Conservation (phyloP, 202 grass and related monocot species). For the Brachypodium distachyon region DNA sequence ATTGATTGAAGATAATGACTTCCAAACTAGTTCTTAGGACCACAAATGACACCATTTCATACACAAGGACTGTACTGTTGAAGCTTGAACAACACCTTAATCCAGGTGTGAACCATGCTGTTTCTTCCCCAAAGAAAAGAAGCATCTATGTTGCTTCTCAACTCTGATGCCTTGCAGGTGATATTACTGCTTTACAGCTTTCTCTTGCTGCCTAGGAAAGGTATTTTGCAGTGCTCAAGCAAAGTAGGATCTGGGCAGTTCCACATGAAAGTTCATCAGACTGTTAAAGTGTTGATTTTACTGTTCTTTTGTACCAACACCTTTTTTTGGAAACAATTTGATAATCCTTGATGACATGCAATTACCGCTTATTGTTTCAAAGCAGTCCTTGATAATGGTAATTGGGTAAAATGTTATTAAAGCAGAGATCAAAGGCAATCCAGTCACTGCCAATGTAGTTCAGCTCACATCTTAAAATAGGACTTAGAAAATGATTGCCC, state of each 20-base stretch:
- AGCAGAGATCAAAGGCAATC: background rate
- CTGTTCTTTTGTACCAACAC: background rate
- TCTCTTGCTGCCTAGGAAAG: conserved; percentile 48
- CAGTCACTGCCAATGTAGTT: background rate
- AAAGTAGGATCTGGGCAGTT: conserved; percentile 24
- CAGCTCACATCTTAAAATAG: background rate
- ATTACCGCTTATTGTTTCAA: background rate
- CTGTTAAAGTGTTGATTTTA: background rate
- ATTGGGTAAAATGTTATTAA: background rate
- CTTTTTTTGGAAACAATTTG: background rate
- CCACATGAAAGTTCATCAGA: background rate
- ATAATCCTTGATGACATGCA: background rate
- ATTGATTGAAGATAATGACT: conserved; percentile 19
- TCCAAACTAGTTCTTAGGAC: conserved; percentile 18
- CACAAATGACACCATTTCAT: conserved; percentile 1
- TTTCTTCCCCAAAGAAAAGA: background rate
- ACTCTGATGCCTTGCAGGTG: conserved; percentile 2
- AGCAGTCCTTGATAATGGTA: background rate
- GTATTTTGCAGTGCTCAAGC: conserved; percentile 44
- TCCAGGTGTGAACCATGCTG: background rate
- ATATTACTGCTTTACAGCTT: conserved; percentile 26
- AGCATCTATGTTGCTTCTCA: conserved; percentile 16
- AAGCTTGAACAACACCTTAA: background rate
- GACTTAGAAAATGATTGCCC: conserved; percentile 9
- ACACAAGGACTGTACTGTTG: background rate